These are phyloP conservation scores for Mycena vulgaris DNA, from an alignment of 768 basidiomycete genomes.

Conservation along the genomic window DNA sequence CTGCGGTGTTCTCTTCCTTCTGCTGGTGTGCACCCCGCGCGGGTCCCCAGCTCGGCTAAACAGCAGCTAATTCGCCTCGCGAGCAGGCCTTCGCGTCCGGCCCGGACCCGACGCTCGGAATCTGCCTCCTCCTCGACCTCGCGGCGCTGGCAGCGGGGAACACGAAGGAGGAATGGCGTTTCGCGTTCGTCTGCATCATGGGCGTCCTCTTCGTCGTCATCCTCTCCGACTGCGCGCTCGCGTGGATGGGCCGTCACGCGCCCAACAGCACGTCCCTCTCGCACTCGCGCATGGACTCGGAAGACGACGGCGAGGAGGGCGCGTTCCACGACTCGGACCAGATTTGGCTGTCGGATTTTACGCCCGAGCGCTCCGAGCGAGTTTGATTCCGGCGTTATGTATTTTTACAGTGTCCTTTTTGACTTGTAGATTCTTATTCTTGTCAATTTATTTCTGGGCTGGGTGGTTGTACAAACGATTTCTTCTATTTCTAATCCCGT, in stretches of 20 bases:
- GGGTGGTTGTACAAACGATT: neutral
- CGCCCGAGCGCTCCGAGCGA: neutral
- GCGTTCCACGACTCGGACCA: slow-evolving; percentile 14
- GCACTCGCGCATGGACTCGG: neutral
- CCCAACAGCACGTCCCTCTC: neutral
- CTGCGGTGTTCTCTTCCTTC: slow-evolving; percentile 45
- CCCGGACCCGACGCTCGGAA: slow-evolving; percentile 53
- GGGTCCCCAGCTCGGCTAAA: neutral
- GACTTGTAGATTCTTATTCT: no score
- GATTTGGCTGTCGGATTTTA: slow-evolving; percentile 24
- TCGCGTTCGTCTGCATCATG: slow-evolving; percentile 44
- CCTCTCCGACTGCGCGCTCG: slow-evolving; percentile 23
- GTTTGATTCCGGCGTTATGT: neutral
- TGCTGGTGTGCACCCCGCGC: slow-evolving; percentile 45
- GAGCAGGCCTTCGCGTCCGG: slow-evolving; percentile 53
- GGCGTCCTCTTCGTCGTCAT: slow-evolving; percentile 39
- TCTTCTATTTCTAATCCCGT: slow-evolving; percentile 6
- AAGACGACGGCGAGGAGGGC: slow-evolving; percentile 23
- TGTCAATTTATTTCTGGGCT: no score
- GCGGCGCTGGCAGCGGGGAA: slow-evolving; percentile 48
- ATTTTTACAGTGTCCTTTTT: neutral
- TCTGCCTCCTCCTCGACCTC: slow-evolving; percentile 51
- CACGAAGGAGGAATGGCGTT: slow-evolving; percentile 42
- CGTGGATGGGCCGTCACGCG: slow-evolving; percentile 8
- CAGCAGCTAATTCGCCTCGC: neutral